Conservation (phyloP, 176 grass and related monocot species). For the Triticum timopheevii region DNA sequence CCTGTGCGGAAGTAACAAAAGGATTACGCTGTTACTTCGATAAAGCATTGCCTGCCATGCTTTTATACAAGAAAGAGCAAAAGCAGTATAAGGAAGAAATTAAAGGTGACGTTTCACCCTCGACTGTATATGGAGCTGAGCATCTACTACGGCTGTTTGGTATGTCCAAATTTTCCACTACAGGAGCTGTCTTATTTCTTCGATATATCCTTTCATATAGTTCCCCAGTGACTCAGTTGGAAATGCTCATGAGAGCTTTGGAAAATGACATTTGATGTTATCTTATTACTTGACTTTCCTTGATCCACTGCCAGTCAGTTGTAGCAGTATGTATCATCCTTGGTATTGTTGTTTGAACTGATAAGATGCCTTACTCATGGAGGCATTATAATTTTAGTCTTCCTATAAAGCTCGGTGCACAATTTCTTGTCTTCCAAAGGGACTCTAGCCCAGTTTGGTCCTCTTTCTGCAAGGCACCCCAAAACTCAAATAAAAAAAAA, state of each 20-base stretch:
- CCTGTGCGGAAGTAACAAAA: constrained; percentile 81
- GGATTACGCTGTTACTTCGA: constrained; percentile 94
- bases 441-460: too few species aligned
- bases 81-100: constrained; percentile 76
- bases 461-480: background rate
- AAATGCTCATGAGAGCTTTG: background rate
- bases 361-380: background rate
- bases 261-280: background rate
- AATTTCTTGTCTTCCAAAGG: too few species aligned
- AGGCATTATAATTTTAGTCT: background rate
- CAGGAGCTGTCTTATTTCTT: constrained; percentile 19
- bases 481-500: background rate
- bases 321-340: background rate
- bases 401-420: background rate
- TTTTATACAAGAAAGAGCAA: constrained; percentile 91
- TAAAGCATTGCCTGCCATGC: constrained; percentile 91
- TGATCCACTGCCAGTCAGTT: background rate
- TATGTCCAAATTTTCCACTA: constrained; percentile 47
- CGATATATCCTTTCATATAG: background rate
- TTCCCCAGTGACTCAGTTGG: background rate
- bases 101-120: constrained; percentile 64
- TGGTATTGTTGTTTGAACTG: background rate
- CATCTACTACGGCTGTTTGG: constrained; percentile 96
- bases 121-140: constrained; percentile 93
- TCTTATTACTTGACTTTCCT: background rate